Evolutionary conservation across 108 stramenopile species (phyloP).

Genomic region (Pinguiococcus pyrenoidosus): DNA sequence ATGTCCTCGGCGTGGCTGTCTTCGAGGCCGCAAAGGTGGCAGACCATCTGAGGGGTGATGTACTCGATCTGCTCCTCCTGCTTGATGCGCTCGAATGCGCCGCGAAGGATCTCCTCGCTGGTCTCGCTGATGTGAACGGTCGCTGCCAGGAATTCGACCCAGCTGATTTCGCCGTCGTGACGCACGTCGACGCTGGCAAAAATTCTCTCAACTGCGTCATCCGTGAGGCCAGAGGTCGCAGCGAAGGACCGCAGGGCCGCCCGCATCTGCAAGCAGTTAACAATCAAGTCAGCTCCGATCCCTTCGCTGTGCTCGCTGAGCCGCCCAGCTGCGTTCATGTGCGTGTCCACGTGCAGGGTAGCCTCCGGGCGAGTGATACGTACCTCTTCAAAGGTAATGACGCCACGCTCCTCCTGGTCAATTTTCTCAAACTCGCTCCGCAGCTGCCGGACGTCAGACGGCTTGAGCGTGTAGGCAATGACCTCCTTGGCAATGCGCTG

Average conservation of each 20-base stretch:
- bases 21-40: slow-evolving; percentile 3
- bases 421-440: slow-evolving; percentile 20
- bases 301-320: neutral
- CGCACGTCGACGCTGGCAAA: slow-evolving; percentile 1
- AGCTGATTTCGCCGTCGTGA: slow-evolving; percentile 18
- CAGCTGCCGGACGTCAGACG: slow-evolving; percentile 20
- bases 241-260: no score
- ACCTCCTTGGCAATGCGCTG: slow-evolving; percentile 11
- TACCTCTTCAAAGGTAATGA: slow-evolving; percentile 17
- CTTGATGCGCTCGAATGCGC: slow-evolving; percentile 18
- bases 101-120: slow-evolving; percentile 8
- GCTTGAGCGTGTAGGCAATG: slow-evolving; percentile 12
- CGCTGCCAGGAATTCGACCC: slow-evolving; percentile 24
- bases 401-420: slow-evolving; percentile 11
- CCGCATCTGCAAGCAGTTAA: neutral
- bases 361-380: neutral
- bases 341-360: no score
- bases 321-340: no score
- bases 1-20: neutral
- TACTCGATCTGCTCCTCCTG: slow-evolving; percentile 5
- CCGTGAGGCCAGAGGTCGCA: neutral
- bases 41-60: slow-evolving; percentile 10
- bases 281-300: neutral
- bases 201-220: no score
- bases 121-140: slow-evolving; percentile 2